phyloP scores from a whole-genome alignment of 2,329 filamentous ascomycete species.

The Cladorrhinum sp. region DNA sequence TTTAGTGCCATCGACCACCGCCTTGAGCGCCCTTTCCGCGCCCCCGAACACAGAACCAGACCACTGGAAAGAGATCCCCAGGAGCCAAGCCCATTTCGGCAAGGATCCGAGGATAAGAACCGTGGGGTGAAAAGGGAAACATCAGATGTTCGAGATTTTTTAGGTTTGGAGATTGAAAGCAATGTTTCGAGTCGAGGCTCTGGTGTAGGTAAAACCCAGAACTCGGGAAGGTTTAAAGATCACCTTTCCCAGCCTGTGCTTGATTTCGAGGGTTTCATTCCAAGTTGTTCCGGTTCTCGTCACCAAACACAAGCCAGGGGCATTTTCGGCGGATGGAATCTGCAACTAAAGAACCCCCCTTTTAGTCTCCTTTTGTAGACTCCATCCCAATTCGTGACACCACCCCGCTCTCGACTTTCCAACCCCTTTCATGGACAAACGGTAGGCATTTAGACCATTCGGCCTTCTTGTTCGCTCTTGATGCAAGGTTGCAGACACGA shows the following conservation, averaged over 20 bases:
- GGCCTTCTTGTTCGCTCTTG: background rate
- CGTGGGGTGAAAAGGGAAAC: slow-evolving; percentile 1
- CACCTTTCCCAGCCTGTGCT: background rate
- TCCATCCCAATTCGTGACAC: background rate
- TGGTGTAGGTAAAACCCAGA: background rate
- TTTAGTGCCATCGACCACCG: slow-evolving; percentile 6
- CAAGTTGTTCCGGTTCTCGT: background rate
- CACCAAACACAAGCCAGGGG: too few species aligned
- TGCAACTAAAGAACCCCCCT: too few species aligned
- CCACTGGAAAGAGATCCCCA: slow-evolving; percentile 3
- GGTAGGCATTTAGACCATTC: background rate
- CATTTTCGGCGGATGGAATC: too few species aligned
- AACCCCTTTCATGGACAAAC: background rate
- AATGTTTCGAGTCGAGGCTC: background rate
- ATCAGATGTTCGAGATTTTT: background rate
- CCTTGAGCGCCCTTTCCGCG: background rate
- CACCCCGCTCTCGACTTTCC: background rate
- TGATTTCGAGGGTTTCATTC: background rate
- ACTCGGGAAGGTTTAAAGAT: background rate
- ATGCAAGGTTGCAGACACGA: background rate
- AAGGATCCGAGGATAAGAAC: slow-evolving; percentile 1
- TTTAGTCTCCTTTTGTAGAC: background rate
- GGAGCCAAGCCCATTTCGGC: slow-evolving; percentile 5
- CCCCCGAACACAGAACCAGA: background rate
- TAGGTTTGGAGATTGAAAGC: background rate